These are phyloP conservation scores for Castanospermum australe DNA, from an alignment of 306 rosid species.

Conservation along the genomic window DNA sequence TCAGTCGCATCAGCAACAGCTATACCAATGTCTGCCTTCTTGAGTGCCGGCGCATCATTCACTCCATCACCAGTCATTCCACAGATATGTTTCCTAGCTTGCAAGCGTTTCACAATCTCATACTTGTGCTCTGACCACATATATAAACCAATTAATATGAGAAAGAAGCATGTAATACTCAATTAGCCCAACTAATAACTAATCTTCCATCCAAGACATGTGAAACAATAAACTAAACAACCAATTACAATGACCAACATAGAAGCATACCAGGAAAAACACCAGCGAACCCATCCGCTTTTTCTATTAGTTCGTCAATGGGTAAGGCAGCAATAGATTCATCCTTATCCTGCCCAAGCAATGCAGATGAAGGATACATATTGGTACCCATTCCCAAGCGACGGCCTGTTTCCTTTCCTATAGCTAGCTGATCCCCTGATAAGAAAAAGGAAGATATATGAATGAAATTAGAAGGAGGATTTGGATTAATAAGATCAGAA, in stretches of 20 bases:
- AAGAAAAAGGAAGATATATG: conserved; percentile 10
- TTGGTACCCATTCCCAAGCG: conserved; percentile 99
- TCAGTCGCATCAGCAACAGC: conserved; percentile 99
- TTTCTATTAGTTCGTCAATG: conserved; percentile 85
- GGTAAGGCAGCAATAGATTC: conserved; percentile 92
- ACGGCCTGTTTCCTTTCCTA: conserved; percentile 99
- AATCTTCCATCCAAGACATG: background rate
- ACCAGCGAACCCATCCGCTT: conserved; percentile 98
- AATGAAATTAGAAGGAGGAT: conserved; percentile 6
- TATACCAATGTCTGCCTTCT: conserved; percentile 98
- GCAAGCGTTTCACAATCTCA: conserved; percentile 97
- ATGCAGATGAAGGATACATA: conserved; percentile 98
- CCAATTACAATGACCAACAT: background rate
- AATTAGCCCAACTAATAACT: background rate
- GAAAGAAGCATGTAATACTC: conserved; percentile 10
- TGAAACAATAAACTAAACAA: background rate
- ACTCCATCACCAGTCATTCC: conserved; percentile 99
- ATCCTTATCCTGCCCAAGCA: conserved; percentile 92
- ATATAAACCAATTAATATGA: conserved; percentile 21
- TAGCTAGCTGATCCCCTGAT: conserved; percentile 95
- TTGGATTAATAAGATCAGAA: background rate
- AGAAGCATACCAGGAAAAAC: conserved; percentile 83
- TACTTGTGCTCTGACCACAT: conserved; percentile 86
- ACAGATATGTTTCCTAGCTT: conserved; percentile 96
- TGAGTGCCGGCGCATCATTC: conserved; percentile 98